These are phyloP conservation scores for Diutina catenulata DNA, from an alignment of 1,139 yeast species.

Conservation along the genomic window DNA sequence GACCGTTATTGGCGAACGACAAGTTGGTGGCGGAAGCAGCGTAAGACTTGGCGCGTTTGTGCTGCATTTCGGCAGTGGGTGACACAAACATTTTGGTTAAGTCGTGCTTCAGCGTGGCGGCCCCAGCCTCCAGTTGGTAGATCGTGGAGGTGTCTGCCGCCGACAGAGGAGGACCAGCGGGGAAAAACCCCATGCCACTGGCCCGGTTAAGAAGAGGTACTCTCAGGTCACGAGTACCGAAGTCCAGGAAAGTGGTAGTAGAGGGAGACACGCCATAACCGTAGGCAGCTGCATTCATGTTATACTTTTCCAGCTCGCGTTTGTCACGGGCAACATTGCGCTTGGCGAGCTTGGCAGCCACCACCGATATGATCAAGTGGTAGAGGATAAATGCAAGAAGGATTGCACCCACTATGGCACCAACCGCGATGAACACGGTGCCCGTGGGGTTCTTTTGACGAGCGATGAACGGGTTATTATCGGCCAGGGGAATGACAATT, in stretches of 20 bases:
- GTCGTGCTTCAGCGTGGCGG: constrained; percentile 27
- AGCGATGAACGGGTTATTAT: constrained; percentile 51
- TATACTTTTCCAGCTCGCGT: constrained; percentile 25
- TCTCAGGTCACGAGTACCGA: constrained; percentile 17
- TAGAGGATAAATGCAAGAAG: constrained; percentile 31
- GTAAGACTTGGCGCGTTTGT: constrained; percentile 20
- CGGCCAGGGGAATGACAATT: constrained; percentile 50
- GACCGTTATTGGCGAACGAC: constrained; percentile 17
- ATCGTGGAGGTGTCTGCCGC: constrained; percentile 29
- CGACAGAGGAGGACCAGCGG: constrained; percentile 14
- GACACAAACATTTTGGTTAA: constrained; percentile 53
- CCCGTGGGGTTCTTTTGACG: constrained; percentile 47
- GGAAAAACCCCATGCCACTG: constrained; percentile 9
- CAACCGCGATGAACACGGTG: constrained; percentile 73
- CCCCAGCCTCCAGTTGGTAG: constrained; percentile 23
- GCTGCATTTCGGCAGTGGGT: constrained; percentile 66
- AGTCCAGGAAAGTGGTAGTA: constrained; percentile 13
- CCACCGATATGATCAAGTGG: constrained; percentile 24
- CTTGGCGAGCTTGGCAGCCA: constrained; percentile 30
- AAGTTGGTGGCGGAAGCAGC: constrained; percentile 14
- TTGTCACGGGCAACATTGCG: constrained; percentile 21
- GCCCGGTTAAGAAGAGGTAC: constrained; percentile 24
- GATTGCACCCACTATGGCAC: constrained; percentile 51
- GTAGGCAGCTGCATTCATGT: constrained; percentile 24
- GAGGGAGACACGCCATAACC: constrained; percentile 17